Percentiles rank a stretch among this genome's conserved stretches.
Conservation (phyloP, 129 eudicot genomes). For the Arctium minus region DNA sequence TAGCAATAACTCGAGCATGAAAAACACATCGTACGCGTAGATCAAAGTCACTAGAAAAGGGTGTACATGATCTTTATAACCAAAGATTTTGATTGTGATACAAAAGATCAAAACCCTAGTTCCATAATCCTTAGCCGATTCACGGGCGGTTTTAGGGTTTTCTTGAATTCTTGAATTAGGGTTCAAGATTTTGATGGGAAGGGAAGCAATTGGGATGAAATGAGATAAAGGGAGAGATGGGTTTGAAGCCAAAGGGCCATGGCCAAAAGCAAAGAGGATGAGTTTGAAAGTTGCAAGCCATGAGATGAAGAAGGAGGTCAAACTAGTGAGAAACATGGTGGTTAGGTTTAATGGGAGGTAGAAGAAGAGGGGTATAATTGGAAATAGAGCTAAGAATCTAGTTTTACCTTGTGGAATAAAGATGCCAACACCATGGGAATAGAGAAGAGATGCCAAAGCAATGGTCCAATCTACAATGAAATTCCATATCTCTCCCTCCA, state of each 20-base stretch:
- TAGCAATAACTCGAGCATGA: constrained; percentile 31
- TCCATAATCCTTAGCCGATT: constrained; percentile 8
- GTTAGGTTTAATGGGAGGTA: constrained; percentile 51
- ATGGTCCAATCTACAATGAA: constrained; percentile 40
- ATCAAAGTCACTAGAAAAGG: constrained; percentile 9
- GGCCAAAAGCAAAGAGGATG: constrained; percentile 46
- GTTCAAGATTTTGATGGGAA: constrained; percentile 37
- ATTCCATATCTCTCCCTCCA: constrained; percentile 37
- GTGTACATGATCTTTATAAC: constrained; percentile 12
- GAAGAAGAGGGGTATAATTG: constrained; percentile 41
- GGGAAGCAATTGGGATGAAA: constrained; percentile 38
- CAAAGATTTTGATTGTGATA: background rate
- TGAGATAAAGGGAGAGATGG: constrained; percentile 37
- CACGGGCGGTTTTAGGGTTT: constrained; percentile 7
- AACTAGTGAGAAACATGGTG: constrained; percentile 36
- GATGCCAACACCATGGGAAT: constrained; percentile 28
- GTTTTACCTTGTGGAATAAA: constrained; percentile 26
- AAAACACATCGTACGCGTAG: constrained; percentile 23
- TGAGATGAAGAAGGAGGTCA: constrained; percentile 44
- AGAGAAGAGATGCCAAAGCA: constrained; percentile 32
- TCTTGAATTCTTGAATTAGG: constrained; percentile 11
- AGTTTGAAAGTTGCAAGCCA: constrained; percentile 65
- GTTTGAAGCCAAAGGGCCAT: constrained; percentile 45
- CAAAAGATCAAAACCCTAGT: constrained; percentile 1
- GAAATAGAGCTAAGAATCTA: constrained; percentile 35